Conservation (phyloP, 2,329 filamentous ascomycete species). For the Gyromitra esculenta region DNA sequence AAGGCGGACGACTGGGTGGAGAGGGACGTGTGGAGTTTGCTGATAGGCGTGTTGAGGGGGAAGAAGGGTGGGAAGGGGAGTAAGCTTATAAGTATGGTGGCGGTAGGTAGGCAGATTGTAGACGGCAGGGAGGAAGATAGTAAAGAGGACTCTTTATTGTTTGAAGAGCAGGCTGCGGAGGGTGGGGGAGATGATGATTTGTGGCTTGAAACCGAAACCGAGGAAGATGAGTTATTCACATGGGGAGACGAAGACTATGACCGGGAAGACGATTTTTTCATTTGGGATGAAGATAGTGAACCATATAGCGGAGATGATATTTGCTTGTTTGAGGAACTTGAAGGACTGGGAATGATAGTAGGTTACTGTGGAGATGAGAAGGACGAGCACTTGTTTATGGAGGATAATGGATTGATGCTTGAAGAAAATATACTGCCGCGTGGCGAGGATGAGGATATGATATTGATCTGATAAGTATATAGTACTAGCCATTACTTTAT, state of each 20-base stretch:
- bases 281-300: slow-evolving; percentile 10
- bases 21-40: slow-evolving; percentile 17
- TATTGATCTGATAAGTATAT: slow-evolving; percentile 25
- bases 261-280: slow-evolving; percentile 2
- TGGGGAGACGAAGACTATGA: slow-evolving; percentile 4
- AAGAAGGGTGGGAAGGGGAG: slow-evolving; percentile 15
- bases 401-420: slow-evolving; percentile 14
- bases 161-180: slow-evolving; percentile 3
- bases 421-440: not conserved
- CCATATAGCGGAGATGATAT: slow-evolving; percentile 7
- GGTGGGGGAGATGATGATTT: slow-evolving; percentile 11
- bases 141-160: slow-evolving; percentile 11
- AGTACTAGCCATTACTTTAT: not conserved
- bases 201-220: slow-evolving; percentile 14
- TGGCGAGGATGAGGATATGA: slow-evolving; percentile 39
- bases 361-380: slow-evolving; percentile 10
- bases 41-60: slow-evolving; percentile 24
- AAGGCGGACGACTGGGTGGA: slow-evolving; percentile 7
- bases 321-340: slow-evolving; percentile 25
- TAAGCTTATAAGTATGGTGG: slow-evolving; percentile 34
- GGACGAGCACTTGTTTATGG: slow-evolving; percentile 20
- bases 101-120: not conserved
- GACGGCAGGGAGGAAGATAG: not conserved
- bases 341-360: not conserved
- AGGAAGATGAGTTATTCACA: slow-evolving; percentile 23